Percentiles rank a stretch among this genome's conserved stretches.
These are phyloP conservation scores for Parascedosporium putredinis DNA, from an alignment of 2,329 filamentous ascomycete genomes.

Conservation along the genomic window DNA sequence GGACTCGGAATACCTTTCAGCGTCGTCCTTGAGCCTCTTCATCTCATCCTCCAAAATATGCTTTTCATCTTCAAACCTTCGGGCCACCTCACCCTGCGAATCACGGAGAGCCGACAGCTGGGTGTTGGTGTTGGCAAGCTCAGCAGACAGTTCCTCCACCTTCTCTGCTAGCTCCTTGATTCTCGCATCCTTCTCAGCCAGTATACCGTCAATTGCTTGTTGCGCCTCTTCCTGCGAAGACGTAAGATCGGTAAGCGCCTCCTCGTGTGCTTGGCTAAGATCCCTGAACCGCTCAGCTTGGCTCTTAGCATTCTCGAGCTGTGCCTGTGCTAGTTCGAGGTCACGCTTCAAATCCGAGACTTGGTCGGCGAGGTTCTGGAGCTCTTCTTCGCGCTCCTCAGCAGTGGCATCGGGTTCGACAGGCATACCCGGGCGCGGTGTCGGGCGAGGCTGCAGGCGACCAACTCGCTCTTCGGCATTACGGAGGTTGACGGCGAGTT, in stretches of 20 bases:
- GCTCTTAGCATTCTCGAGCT: slow-evolving; percentile 70
- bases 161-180: slow-evolving; percentile 76
- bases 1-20: slow-evolving; percentile 67
- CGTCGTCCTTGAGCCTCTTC: slow-evolving; percentile 70
- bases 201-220: slow-evolving; percentile 68
- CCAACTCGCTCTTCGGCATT: slow-evolving; percentile 81
- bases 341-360: slow-evolving; percentile 80
- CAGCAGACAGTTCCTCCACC: slow-evolving; percentile 70
- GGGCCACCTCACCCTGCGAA: slow-evolving; percentile 63
- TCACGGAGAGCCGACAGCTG: slow-evolving; percentile 74
- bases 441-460: slow-evolving; percentile 70
- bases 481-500: slow-evolving; percentile 77
- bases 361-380: slow-evolving; percentile 74
- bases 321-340: slow-evolving; percentile 67
- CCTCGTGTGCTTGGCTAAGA: slow-evolving; percentile 79
- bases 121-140: slow-evolving; percentile 70
- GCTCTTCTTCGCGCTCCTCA: slow-evolving; percentile 46
- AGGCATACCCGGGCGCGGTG: slow-evolving; percentile 40
- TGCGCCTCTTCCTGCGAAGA: slow-evolving; percentile 77
- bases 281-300: slow-evolving; percentile 82
- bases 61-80: slow-evolving; percentile 73
- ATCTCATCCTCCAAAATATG: slow-evolving; percentile 68
- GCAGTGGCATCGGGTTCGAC: slow-evolving; percentile 27
- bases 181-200: slow-evolving; percentile 67
- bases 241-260: slow-evolving; percentile 69